These are phyloP conservation scores for Pythium vanterpoolii DNA, from an alignment of 352 stramenopile genomes.

Conservation along the genomic window DNA sequence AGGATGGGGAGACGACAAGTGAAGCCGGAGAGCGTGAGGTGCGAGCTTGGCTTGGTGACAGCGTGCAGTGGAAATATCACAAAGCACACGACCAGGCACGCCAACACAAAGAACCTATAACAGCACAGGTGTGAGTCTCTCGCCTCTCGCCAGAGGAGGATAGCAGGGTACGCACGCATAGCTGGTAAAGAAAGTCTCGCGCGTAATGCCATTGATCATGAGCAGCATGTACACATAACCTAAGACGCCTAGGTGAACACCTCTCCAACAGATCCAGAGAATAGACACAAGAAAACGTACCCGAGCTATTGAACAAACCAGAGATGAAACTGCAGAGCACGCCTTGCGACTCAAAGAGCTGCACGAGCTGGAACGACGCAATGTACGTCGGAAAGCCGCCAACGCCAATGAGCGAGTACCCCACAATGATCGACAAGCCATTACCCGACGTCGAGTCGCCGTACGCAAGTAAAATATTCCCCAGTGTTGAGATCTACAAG, in stretches of 20 bases:
- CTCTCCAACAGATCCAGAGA: not conserved
- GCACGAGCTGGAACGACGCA: constrained; percentile 71
- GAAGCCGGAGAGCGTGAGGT: constrained; percentile 30
- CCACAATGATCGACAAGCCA: constrained; percentile 51
- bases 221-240: constrained; percentile 80
- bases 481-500: constrained; percentile 13
- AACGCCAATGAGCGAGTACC: constrained; percentile 57
- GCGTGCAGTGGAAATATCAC: constrained; percentile 28
- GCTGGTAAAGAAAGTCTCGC: constrained; percentile 41
- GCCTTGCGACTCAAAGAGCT: constrained; percentile 62
- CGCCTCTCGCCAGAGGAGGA: not conserved
- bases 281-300: not conserved
- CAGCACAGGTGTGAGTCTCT: not conserved
- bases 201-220: constrained; percentile 39
- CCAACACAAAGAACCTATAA: constrained; percentile 20
- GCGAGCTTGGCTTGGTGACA: constrained; percentile 18
- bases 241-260: not conserved
- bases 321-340: constrained; percentile 70
- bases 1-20: constrained; percentile 5
- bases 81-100: constrained; percentile 24
- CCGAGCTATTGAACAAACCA: constrained; percentile 76
- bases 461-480: constrained; percentile 48
- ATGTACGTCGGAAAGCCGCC: constrained; percentile 64
- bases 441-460: constrained; percentile 47
- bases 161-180: constrained; percentile 40